Evolutionary conservation across 176 grass and related monocot species (phyloP).

Genomic region (Thalia dealbata): DNA sequence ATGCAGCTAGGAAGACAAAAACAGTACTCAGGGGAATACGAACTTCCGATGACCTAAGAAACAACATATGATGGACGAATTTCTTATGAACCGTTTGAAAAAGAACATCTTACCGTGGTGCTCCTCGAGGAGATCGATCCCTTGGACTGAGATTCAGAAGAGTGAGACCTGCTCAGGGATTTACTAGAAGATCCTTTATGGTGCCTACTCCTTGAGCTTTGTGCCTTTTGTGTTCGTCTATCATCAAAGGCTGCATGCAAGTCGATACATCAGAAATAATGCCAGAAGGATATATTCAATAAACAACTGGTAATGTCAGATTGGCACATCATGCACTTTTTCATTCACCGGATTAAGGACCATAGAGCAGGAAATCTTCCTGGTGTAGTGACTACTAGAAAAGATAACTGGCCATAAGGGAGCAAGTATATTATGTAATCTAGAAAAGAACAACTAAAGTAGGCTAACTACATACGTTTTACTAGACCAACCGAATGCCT

Average conservation of each 20-base stretch:
- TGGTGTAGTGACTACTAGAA: too few species aligned
- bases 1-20: too few species aligned
- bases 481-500: neutral
- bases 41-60: neutral
- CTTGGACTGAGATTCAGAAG: slow-evolving; percentile 26
- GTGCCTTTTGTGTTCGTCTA: slow-evolving; percentile 10
- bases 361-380: too few species aligned
- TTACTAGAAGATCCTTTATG: slow-evolving; percentile 4
- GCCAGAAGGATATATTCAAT: neutral
- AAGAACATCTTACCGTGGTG: neutral
- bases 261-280: neutral
- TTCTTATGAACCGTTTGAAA: neutral
- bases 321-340: neutral
- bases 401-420: too few species aligned
- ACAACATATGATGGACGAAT: neutral
- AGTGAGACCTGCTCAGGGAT: neutral
- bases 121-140: slow-evolving; percentile 38
- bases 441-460: neutral
- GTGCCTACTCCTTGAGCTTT: slow-evolving; percentile 41
- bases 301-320: neutral
- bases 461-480: neutral
- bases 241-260: neutral
- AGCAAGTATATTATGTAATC: neutral
- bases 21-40: too few species aligned
- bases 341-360: neutral